Evolutionary conservation across 805 yeast species (phyloP), one percentile per base, ranked within the genome.

Genomic region (Cyberlindnera japonica): DNA sequence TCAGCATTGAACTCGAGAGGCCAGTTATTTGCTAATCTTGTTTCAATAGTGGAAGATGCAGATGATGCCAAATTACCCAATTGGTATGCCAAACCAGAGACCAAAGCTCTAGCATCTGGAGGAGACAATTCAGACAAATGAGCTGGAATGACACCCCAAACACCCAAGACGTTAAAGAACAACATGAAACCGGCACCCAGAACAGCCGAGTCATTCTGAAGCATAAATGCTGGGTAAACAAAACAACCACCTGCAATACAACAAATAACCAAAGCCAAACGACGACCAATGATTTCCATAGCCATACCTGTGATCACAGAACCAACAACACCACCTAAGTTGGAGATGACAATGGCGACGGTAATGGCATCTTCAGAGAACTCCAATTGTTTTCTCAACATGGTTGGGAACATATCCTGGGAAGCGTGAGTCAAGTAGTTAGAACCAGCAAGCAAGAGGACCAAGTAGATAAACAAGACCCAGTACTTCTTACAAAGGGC

Each of bases 371-470:
- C 63, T 12, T 55, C 50, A 17, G 74, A 61, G 44, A 67, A 69
- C n/a, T 55, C 63, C 21, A 76, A 63, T 57, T 82, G 87, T 23
- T 66, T 67, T 30, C 71, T 67, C 36, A 83, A 61, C 65, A 78
- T 65, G 2, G 88, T 79, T 32, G 87, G 85, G 57, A 71, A 79
- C 59, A 83, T 66, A 61, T 83, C 91, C 60, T 83, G 89, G 8
- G 87, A 75, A 2, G 87, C 86, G 51, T 83, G 91, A 4, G 85
- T 73, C 66, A 75, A 69, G 62, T 79, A 83, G 62, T 82, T 82
- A 63, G 80, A 74, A 17, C 83, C 87, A 13, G 84, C 71, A 78
- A 81, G 75, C 55, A 81, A 59, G 12, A 83, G 48, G 25, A 83
- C 73, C 51, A 75, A 62, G 57, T 80, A 83, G 37, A 72, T 55